These are phyloP conservation scores for Neltuma alba DNA, from an alignment of 306 rosid species.

Conservation along the genomic window DNA sequence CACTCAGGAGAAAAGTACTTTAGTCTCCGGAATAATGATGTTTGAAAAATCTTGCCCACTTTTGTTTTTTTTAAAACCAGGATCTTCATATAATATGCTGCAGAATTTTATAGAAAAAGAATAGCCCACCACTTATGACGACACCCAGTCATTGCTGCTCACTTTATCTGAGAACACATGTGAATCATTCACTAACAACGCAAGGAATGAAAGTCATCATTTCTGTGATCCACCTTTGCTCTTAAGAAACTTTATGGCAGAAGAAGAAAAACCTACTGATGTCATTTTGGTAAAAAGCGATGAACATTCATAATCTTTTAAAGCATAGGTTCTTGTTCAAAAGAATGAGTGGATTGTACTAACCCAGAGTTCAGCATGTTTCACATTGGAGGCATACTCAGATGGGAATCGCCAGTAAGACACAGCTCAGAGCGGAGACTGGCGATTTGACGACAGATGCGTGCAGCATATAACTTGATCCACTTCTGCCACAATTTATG, in stretches of 20 bases:
- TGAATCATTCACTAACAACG: not conserved
- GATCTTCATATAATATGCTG: conserved; percentile 35
- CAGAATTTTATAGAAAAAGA: not conserved
- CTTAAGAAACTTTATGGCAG: conserved; percentile 4
- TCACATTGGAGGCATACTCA: conserved; percentile 20
- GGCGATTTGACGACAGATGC: conserved; percentile 15
- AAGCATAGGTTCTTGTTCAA: not conserved
- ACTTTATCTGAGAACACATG: not conserved
- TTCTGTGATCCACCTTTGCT: conserved; percentile 23
- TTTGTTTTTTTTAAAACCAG: conserved; percentile 5
- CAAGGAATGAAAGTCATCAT: conserved; percentile 20
- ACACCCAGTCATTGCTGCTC: conserved; percentile 20
- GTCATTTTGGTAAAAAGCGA: not conserved
- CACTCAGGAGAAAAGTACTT: conserved; percentile 30
- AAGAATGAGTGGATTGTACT: conserved; percentile 39
- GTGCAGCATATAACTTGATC: not conserved
- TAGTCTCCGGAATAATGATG: conserved; percentile 23
- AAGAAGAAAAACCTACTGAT: not conserved
- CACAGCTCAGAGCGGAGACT: conserved; percentile 18
- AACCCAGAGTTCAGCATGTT: conserved; percentile 36
- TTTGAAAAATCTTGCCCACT: conserved; percentile 21
- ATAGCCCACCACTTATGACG: conserved; percentile 10
- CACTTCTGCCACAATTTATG: not conserved
- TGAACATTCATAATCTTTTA: not conserved
- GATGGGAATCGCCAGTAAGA: conserved; percentile 31